Evolutionary conservation across 2,329 filamentous ascomycete genomes (phyloP).

Genomic region (Colletotrichum eleusines): DNA sequence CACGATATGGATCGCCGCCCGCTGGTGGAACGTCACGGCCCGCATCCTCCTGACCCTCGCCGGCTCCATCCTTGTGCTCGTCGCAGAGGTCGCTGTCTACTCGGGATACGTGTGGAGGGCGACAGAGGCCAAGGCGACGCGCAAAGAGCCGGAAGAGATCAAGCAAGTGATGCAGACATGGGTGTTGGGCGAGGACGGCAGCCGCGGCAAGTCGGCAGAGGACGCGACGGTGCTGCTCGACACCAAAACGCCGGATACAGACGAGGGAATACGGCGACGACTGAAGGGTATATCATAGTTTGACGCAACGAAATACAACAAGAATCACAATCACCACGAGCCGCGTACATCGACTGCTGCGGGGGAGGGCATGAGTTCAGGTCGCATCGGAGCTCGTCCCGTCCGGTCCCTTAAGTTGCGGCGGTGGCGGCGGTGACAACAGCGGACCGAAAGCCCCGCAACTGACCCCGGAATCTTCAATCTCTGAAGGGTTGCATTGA

Average conservation of each 20-base stretch:
- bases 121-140: slow-evolving; percentile 73
- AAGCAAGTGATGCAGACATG: slow-evolving; percentile 80
- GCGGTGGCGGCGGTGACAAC: not conserved
- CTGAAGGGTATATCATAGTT: slow-evolving; percentile 20
- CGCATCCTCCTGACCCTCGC: slow-evolving; percentile 78
- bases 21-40: slow-evolving; percentile 80
- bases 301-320: not conserved
- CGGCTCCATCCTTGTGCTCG: slow-evolving; percentile 75
- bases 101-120: slow-evolving; percentile 80
- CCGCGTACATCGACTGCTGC: not conserved
- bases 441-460: not conserved
- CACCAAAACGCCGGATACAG: slow-evolving; percentile 18
- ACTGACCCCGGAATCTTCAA: too few species aligned
- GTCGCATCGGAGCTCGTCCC: not conserved
- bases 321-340: not conserved
- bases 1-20: slow-evolving; percentile 82
- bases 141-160: slow-evolving; percentile 71
- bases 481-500: not conserved
- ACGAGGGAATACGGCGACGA: slow-evolving; percentile 35
- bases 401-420: not conserved
- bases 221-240: slow-evolving; percentile 21
- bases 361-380: not conserved
- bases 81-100: slow-evolving; percentile 84
- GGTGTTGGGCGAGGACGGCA: slow-evolving; percentile 65
- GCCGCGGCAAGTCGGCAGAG: slow-evolving; percentile 43